Base-by-base conservation (phyloP, 1,284 basidiomycete genomes). In the Melampsora larici-populina region DNA sequence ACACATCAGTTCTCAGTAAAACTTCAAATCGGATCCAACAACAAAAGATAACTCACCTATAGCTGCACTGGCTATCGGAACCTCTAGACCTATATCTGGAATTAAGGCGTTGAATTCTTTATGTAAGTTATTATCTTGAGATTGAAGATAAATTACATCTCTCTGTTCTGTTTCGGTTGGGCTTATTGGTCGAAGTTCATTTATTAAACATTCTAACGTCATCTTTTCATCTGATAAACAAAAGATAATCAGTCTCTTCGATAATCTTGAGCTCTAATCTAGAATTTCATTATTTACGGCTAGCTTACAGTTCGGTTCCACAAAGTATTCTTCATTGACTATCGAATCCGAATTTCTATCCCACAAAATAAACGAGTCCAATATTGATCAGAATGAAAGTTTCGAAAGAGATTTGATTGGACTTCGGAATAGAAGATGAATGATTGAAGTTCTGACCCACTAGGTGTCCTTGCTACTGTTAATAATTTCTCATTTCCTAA, bases 41-140 rank as follows among this genome's bases (percentile, higher is more conserved):
- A n/a, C 51, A 58, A 29, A 29, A 5, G 21, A 29, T n/a, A 3
- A 29, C 87, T 40, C 81, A 93, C 92, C 92, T 40, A 93, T 85
- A 64, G 91, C 91, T 81, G 90, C 89, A 72, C 87, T 89, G 83
- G 91, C 91, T 89, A 91, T 93, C 5, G 86, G 69, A 17, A 94
- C 85, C 78, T 92, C 88, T 33, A 85, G 83, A 1, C 89, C 89
- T 21, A 94, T 87, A 82, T 91, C 89, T 15, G 81, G 70, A 79
- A 88, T 87, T 31, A 94, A 84, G 2, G 86, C 82, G 36, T 86
- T 84, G 79, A 93, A 89, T 82, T 93, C 84, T 0, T 88, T 86
- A 80, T 88, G 92, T 43, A 96, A 81, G 83, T 96, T 96, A 13
- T 93, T 93, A 83, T 96, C 93, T 83, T 96, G 94, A 1, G 91